Base-by-base conservation (phyloP, 1,139 yeast genomes). In the Hansenula lynferdii region DNA sequence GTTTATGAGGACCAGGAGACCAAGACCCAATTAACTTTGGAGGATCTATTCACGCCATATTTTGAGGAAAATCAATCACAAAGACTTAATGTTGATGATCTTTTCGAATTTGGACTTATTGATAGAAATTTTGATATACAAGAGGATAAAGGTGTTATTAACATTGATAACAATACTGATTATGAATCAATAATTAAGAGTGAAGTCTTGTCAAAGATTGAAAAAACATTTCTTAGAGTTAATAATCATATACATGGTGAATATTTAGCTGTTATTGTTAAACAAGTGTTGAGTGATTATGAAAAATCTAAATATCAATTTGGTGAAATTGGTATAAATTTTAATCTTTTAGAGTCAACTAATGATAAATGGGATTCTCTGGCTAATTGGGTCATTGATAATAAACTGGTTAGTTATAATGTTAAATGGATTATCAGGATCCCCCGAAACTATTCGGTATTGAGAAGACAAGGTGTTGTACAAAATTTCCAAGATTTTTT, bases 151-250 rank as follows among this genome's bases (percentile, higher is more conserved):
- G n/a, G n/a, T n/a, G n/a, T n/a, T n/a, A 34, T 44, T 17, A 37
- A 32, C 8, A 36, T 38, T 20, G 41, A 49, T 10, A 28, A 33
- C 8, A 33, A 39, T 14, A 22, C 49, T 4, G 40, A 45, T 14
- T 44, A 49, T 36, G 51, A 49, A 14, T 29, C 49, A 9, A 42
- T 47, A 16, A 39, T 50, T 14, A 40, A 41, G 15, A 44, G 42
- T 21, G 54, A 51, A 22, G 37, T 46, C 1, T 27, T 53, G 19
- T 19, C 44, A 12, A 81, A 96, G 60, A 70, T 94, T 57, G 79
- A 97, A 60, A 96, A 89, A 56, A 92, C 94, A 32, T 94, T 94
- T 57, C 69, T 94, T 54, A 90, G 92, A 61, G 87, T 97, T 1
- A 97, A 94, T 56, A 94, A 94, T 60, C 85, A 77, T 56, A 85